A percentile compares a stretch with the other conserved stretches of the same genome.
Conservation (phyloP, 768 basidiomycete species). For the Hericium coralloides region DNA sequence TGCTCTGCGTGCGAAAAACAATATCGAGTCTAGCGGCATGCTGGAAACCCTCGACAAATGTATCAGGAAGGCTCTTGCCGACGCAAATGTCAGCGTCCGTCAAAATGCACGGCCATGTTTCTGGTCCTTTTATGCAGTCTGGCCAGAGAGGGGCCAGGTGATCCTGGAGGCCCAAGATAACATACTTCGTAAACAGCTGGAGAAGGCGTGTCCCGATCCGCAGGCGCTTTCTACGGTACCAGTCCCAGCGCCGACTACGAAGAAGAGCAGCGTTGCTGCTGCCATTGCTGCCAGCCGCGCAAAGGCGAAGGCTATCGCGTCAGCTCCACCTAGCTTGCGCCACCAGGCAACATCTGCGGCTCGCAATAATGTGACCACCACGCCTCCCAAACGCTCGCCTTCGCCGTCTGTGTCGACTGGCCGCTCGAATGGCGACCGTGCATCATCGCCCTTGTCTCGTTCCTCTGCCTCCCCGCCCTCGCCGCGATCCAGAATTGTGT, state of each 20-base stretch:
- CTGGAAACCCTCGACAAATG: conserved; percentile 67
- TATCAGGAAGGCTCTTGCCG: conserved; percentile 63
- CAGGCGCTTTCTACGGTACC: conserved; percentile 27
- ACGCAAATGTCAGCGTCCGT: conserved; percentile 72
- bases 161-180: conserved; percentile 65
- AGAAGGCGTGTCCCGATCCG: conserved; percentile 72
- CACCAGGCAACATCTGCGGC: conserved; percentile 77
- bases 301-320: conserved; percentile 78
- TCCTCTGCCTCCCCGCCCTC: conserved; percentile 12
- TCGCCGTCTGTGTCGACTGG: conserved; percentile 29
- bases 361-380: conserved; percentile 31
- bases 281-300: conserved; percentile 86
- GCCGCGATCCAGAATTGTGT: conserved; percentile 14
- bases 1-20: conserved; percentile 47
- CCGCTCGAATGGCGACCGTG: conserved; percentile 14
- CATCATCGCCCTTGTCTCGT: conserved; percentile 15
- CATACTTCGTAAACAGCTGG: conserved; percentile 68
- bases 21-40: conserved; percentile 62
- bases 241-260: conserved; percentile 40
- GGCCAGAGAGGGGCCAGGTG: conserved; percentile 57
- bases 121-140: conserved; percentile 73
- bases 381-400: conserved; percentile 27
- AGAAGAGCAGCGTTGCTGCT: conserved; percentile 79
- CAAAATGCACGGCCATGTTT: conserved; percentile 65
- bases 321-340: conserved; percentile 67